Conservation (phyloP, 768 basidiomycete genomes). For the Pholiota microspora region DNA sequence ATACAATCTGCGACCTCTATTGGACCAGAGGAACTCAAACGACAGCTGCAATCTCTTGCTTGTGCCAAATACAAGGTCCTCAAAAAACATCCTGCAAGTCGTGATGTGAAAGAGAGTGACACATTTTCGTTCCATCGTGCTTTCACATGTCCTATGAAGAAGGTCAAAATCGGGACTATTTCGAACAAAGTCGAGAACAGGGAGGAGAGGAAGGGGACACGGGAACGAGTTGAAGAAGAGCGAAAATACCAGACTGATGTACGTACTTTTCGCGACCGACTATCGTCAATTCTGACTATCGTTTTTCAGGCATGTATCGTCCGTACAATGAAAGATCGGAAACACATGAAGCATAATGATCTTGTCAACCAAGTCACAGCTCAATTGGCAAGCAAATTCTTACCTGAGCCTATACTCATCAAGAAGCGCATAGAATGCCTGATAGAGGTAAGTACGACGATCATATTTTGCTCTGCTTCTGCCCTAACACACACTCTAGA, state of each 20-base stretch:
- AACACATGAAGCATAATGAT: constrained; percentile 84
- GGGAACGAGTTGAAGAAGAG: constrained; percentile 89
- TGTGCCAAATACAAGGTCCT: constrained; percentile 93
- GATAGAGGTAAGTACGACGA: constrained; percentile 69
- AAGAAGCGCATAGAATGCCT: constrained; percentile 92
- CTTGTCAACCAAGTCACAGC: constrained; percentile 88
- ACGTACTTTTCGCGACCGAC: constrained; percentile 25
- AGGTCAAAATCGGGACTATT: constrained; percentile 91
- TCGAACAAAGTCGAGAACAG: constrained; percentile 83
- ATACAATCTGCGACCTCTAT: constrained; percentile 77
- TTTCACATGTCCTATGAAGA: constrained; percentile 79
- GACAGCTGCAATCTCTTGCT: constrained; percentile 94
- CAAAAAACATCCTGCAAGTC: constrained; percentile 85
- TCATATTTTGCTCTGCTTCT: not conserved
- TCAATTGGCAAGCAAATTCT: constrained; percentile 82
- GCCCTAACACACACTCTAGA: constrained; percentile 39
- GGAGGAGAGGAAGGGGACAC: constrained; percentile 89
- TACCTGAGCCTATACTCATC: constrained; percentile 80
- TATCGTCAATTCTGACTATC: not conserved
- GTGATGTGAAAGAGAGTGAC: constrained; percentile 76
- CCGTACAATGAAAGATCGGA: constrained; percentile 95
- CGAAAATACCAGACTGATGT: constrained; percentile 89
- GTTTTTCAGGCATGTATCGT: constrained; percentile 88
- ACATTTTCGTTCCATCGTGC: constrained; percentile 86
- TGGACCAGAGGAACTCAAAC: constrained; percentile 73